Percentiles rank a stretch among this genome's conserved stretches.
Evolutionary conservation across 2,329 filamentous ascomycete genomes (phyloP).

Genomic region (Botrytis deweyae): DNA sequence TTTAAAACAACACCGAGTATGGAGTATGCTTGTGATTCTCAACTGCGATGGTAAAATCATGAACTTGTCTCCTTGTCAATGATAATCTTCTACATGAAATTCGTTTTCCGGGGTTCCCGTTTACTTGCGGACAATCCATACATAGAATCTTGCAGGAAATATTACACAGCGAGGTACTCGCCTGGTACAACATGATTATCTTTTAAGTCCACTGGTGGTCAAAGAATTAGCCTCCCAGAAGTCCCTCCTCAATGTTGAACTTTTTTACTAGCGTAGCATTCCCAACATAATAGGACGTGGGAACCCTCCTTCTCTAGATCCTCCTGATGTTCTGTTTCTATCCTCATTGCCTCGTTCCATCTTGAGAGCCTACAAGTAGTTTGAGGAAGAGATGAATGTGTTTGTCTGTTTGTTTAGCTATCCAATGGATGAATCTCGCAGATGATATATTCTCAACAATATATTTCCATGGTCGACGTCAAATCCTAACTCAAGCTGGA

Average conservation of each 20-base stretch:
- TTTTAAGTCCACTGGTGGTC: no score
- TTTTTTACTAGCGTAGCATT: neutral
- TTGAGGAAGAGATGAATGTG: neutral
- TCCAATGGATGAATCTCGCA: neutral
- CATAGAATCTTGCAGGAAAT: neutral
- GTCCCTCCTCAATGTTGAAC: neutral
- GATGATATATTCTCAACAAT: neutral
- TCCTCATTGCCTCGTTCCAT: neutral
- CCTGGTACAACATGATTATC: neutral
- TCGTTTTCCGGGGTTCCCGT: no score
- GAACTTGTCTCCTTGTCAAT: neutral
- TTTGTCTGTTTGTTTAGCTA: neutral
- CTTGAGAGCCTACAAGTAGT: neutral
- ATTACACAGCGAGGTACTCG: neutral
- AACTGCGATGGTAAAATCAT: neutral
- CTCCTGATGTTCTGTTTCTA: neutral
- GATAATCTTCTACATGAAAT: neutral
- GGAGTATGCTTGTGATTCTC: neutral
- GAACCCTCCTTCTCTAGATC: neutral
- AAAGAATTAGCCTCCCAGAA: neutral
- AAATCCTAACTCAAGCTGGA: neutral
- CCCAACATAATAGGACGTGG: neutral
- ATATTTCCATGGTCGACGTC: neutral
- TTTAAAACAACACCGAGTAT: no score
- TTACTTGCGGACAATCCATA: no score